Evolutionary conservation across 805 yeast species (phyloP), one percentile per base, ranked within the genome.

Genomic region (Ogataea philodendri): DNA sequence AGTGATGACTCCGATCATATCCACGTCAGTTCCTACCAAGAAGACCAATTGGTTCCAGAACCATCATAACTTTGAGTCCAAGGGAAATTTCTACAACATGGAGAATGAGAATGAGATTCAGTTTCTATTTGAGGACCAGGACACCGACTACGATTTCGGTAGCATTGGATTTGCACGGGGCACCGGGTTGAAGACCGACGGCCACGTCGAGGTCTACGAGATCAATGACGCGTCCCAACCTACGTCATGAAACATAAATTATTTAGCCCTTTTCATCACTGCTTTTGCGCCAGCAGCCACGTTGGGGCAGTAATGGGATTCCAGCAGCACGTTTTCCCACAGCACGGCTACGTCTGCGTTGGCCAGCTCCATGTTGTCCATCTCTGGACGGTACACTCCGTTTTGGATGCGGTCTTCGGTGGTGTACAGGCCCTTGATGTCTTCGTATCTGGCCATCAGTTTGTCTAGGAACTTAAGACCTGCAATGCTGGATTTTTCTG

Each of bases 361-460:
- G 48, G 84, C 67, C 55, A 90, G 76, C 46, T 82, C 85, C 8
- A 85, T 76, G 29, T 75, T 79, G 35, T 74, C 74, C 9, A 72
- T 72, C 31, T 78, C 87, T 47, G 81, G 67, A 17, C 77, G 74
- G 54, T 82, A 83, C 9, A 70, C 67, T 30, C 96, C 97, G 40
- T 90, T 88, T 24, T 78, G 78, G 25, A 93, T 74, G 46, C 93
- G 72, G 55, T 93, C 98, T 30, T 88, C 96, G 1, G 96, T 85
- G 15, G 86, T 78, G 63, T 82, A 87, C 32, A 90, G 64, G 1
- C 94, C 84, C 33, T 77, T 72, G 29, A 87, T 63, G 34, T 80
- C 82, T 26, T 86, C 80, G 57, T 80, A 83, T 55, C 83, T 73
- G 34, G 76, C 77, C 56, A 76, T 69, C 41, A 93, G 65, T 50